These are phyloP conservation scores for Dioscorea cayenensis DNA, from an alignment of 116 monocot species.

Conservation along the genomic window DNA sequence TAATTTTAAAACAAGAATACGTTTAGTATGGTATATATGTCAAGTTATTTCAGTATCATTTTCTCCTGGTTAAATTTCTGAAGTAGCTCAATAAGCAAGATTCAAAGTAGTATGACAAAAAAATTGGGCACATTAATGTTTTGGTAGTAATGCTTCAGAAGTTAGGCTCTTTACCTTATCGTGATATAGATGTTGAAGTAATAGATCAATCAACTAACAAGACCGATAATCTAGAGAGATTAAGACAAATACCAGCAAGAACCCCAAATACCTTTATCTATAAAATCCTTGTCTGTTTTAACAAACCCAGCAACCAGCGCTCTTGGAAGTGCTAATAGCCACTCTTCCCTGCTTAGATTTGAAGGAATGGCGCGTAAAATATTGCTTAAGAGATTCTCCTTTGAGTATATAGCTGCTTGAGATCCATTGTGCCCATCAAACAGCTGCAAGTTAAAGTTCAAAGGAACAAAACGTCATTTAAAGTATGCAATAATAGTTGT, in stretches of 20 bases:
- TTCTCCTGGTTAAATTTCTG: too few relatives aligned
- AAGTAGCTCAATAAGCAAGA: too few relatives aligned
- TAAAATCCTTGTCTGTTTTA: conserved; percentile 96
- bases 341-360: conserved; percentile 69
- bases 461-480: neutral
- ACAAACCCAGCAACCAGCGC: conserved; percentile 91
- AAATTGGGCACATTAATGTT: too few relatives aligned
- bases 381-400: conserved; percentile 81
- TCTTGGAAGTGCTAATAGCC: conserved; percentile 80
- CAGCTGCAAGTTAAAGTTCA: conserved; percentile 34
- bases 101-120: too few relatives aligned
- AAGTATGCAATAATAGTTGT: neutral
- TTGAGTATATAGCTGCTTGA: conserved; percentile 68
- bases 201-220: neutral
- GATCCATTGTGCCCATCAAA: conserved; percentile 94
- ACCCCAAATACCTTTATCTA: conserved; percentile 46
- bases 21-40: too few relatives aligned
- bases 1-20: too few relatives aligned
- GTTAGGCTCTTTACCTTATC: too few relatives aligned
- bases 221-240: neutral
- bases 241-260: neutral
- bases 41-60: too few relatives aligned
- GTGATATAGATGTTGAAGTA: neutral
- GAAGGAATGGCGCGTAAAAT: conserved; percentile 66
- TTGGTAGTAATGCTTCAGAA: too few relatives aligned